Evolutionary conservation across 2,329 filamentous ascomycete species (phyloP).

Genomic region (Stagonosporopsis tanaceti): DNA sequence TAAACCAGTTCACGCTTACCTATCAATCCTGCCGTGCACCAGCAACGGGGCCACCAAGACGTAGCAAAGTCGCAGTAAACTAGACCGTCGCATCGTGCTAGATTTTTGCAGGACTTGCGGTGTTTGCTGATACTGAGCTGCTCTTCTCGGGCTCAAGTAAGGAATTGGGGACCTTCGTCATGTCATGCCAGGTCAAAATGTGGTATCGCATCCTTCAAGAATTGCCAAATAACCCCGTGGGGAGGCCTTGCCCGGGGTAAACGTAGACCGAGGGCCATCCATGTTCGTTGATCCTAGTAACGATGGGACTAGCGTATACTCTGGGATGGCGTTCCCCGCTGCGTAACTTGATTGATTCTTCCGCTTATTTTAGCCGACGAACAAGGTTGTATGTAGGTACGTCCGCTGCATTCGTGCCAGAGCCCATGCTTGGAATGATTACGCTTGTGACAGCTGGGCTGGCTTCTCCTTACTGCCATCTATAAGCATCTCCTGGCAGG

Average conservation of each 20-base stretch:
- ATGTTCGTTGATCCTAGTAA: neutral
- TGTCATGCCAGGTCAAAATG: neutral
- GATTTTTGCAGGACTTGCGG: neutral
- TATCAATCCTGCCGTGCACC: conserved; percentile 23
- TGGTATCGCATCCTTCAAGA: neutral
- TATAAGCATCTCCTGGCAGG: conserved; percentile 39
- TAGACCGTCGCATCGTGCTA: neutral
- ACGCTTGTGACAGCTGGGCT: neutral
- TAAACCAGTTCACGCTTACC: conserved; percentile 1
- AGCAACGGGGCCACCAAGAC: neutral
- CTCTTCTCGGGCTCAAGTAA: neutral
- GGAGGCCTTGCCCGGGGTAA: conserved; percentile 20
- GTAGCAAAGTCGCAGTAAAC: neutral
- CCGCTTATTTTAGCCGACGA: conserved; percentile 5
- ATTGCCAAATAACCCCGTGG: conserved; percentile 1
- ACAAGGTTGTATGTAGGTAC: neutral
- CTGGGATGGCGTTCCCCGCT: conserved; percentile 1
- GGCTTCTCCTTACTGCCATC: conserved; percentile 30
- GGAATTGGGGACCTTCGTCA: neutral
- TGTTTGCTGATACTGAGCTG: neutral
- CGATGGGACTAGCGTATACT: conserved; percentile 1
- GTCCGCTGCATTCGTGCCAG: neutral
- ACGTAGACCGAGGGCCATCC: conserved; percentile 22
- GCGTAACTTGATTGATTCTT: neutral
- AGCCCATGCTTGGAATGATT: neutral